phyloP scores from a whole-genome alignment of 108 stramenopile genomes.

The Bacterosira constricta region DNA sequence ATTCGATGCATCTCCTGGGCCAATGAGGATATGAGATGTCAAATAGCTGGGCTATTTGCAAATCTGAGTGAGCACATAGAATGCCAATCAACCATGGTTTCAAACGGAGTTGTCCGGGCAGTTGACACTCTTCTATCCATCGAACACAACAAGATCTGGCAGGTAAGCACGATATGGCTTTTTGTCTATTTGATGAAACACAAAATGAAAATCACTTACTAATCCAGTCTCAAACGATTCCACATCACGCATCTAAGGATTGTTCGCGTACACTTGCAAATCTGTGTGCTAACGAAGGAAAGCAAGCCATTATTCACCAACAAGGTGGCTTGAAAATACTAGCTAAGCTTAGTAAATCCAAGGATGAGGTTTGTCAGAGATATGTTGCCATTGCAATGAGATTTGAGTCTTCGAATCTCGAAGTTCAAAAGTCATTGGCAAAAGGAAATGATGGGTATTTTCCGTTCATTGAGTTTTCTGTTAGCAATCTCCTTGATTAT shows the following conservation, averaged over 20 bases:
- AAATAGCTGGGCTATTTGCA: slow-evolving; percentile 76
- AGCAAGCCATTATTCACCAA: slow-evolving; percentile 60
- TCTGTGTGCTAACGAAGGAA: slow-evolving; percentile 75
- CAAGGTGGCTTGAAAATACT: slow-evolving; percentile 76
- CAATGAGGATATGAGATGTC: slow-evolving; percentile 72
- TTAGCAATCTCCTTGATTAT: slow-evolving; percentile 69
- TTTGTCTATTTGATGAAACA: background rate
- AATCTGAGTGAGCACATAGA: slow-evolving; percentile 70
- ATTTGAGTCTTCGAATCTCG: slow-evolving; percentile 70
- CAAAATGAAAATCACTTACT: background rate
- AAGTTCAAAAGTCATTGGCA: slow-evolving; percentile 62
- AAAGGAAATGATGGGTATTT: slow-evolving; percentile 54
- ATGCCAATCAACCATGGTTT: slow-evolving; percentile 72
- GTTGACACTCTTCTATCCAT: slow-evolving; percentile 57
- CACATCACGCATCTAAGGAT: slow-evolving; percentile 35
- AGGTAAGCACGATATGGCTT: no score
- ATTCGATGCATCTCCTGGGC: slow-evolving; percentile 61
- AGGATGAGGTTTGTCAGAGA: slow-evolving; percentile 70
- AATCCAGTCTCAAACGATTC: background rate
- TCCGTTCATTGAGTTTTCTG: slow-evolving; percentile 65
- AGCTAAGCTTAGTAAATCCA: slow-evolving; percentile 55
- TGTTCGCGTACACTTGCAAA: slow-evolving; percentile 79
- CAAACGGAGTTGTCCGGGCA: slow-evolving; percentile 59
- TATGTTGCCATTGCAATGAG: slow-evolving; percentile 83
- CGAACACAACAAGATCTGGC: slow-evolving; percentile 68